Evolutionary conservation across 345 rosid genomes (phyloP).

Genomic region (Jatropha curcas): DNA sequence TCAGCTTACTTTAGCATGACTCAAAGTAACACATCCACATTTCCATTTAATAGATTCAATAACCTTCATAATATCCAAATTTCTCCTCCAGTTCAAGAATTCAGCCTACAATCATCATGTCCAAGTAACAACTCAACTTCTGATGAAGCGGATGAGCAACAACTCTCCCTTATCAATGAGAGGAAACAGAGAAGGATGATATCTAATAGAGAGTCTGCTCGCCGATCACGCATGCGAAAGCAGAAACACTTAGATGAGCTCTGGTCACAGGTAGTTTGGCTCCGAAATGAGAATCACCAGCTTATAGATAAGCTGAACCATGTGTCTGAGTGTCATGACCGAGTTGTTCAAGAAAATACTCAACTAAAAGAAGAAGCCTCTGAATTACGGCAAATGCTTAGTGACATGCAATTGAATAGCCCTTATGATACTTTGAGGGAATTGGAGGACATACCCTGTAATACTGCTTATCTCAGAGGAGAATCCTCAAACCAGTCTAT

Average conservation of each 20-base stretch:
- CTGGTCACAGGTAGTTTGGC: slow-evolving; percentile 83
- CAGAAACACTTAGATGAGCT: slow-evolving; percentile 97
- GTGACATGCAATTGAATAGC: slow-evolving; percentile 56
- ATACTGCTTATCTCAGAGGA: slow-evolving; percentile 36
- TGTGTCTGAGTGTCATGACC: slow-evolving; percentile 57
- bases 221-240: slow-evolving; percentile 92
- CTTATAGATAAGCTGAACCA: slow-evolving; percentile 74
- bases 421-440: slow-evolving; percentile 51
- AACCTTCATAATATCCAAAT: slow-evolving; percentile 40
- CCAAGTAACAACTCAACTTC: slow-evolving; percentile 75
- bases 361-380: slow-evolving; percentile 70
- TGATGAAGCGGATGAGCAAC: slow-evolving; percentile 75
- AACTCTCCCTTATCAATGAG: slow-evolving; percentile 61
- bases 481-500: slow-evolving; percentile 34
- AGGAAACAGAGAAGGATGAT: slow-evolving; percentile 93
- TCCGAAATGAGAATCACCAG: slow-evolving; percentile 79
- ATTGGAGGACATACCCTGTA: slow-evolving; percentile 45
- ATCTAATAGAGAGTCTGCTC: slow-evolving; percentile 92
- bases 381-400: slow-evolving; percentile 62
- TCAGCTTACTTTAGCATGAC: slow-evolving; percentile 42
- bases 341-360: slow-evolving; percentile 57
- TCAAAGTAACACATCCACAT: slow-evolving; percentile 32
- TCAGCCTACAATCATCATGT: slow-evolving; percentile 44
- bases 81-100: slow-evolving; percentile 35
- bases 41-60: slow-evolving; percentile 32